phyloP scores from a whole-genome alignment of 176 grass and related monocot genomes.

The sorghum (Sorghum bicolor) region Sorghum_bicolor_NCBIv3 NC_012873.2:2273001-2273500 shows the following conservation, averaged over 20 bases:
- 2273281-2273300: not conserved
- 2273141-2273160: not conserved
- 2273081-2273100: not conserved
- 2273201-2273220: not conserved
- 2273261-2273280: not conserved
- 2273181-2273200: not conserved
- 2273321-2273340: not conserved
- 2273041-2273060: not conserved
- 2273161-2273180: not conserved
- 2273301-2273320: not conserved
- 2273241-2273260: not conserved
- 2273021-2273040: not conserved
- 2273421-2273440: not conserved
- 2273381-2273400: not conserved
- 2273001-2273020: not conserved
- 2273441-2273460: not conserved
- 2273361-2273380: not conserved
- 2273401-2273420: not conserved
- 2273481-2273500: not conserved
- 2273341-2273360: not conserved
- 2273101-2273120: not conserved
- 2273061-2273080: not conserved
- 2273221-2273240: not conserved
- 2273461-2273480: not conserved
- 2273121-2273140: not conserved